Evolutionary conservation across 2,329 filamentous ascomycete species (phyloP).

Genomic region (Calonectria pteridis): DNA sequence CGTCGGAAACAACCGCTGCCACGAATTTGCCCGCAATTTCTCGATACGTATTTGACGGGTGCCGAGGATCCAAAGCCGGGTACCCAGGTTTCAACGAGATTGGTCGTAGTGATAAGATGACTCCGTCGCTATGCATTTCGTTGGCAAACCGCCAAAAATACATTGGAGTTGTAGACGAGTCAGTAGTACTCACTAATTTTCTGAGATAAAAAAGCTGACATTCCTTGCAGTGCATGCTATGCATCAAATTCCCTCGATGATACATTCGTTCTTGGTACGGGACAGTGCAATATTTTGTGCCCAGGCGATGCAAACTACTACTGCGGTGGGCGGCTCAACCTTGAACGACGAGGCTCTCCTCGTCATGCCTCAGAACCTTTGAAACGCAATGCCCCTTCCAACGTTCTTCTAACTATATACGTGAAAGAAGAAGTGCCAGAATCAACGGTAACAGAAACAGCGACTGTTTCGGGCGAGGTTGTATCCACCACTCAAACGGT

Average conservation of each 20-base stretch:
- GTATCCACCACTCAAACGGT: not conserved
- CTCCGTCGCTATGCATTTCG: not conserved
- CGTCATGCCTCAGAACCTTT: too few relatives aligned
- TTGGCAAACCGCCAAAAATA: not conserved
- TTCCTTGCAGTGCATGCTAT: not conserved
- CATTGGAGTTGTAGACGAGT: not conserved
- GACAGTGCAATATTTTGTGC: not conserved
- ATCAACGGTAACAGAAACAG: not conserved
- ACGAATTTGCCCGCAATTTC: not conserved
- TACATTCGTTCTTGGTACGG: not conserved
- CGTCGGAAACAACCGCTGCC: not conserved
- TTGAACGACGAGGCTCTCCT: not conserved
- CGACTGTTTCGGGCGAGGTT: not conserved
- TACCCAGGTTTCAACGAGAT: not conserved
- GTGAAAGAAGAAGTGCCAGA: too few relatives aligned
- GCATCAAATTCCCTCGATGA: not conserved
- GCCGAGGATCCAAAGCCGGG: not conserved
- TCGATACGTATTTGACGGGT: not conserved
- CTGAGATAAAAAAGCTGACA: not conserved
- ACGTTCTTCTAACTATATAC: not conserved
- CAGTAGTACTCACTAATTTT: not conserved
- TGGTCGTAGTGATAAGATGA: not conserved
- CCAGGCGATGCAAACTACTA: not conserved
- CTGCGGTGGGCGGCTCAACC: not conserved
- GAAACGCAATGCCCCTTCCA: not conserved